Conservation (phyloP, 306 rosid species). For the Malus sieversii region DNA sequence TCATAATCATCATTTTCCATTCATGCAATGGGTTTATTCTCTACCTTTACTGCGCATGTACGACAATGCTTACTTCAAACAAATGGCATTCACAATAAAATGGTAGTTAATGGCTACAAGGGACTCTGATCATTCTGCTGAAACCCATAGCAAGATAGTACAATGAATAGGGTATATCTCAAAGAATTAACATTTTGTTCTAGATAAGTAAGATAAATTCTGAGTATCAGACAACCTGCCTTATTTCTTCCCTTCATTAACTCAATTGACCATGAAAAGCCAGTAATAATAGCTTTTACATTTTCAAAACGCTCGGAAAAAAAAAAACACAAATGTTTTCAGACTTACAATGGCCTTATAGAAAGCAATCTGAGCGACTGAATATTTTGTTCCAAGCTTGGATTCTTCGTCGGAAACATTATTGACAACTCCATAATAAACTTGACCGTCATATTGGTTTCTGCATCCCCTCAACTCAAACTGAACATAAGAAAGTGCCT, state of each 20-base stretch:
- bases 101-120: neutral
- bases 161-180: neutral
- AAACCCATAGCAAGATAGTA: neutral
- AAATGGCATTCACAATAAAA: too few relatives aligned
- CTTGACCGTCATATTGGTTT: slow-evolving; percentile 68
- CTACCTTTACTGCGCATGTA: neutral
- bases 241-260: neutral
- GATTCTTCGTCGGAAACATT: slow-evolving; percentile 82
- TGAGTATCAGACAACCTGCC: neutral
- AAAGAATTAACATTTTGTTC: neutral
- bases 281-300: neutral
- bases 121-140: neutral
- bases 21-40: neutral
- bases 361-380: slow-evolving; percentile 83
- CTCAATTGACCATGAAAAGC: neutral
- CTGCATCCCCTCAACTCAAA: slow-evolving; percentile 77
- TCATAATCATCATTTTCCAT: neutral
- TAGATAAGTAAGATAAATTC: neutral
- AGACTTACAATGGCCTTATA: slow-evolving; percentile 82
- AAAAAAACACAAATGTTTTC: neutral
- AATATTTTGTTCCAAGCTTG: slow-evolving; percentile 74
- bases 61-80: neutral
- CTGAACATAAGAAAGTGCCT: slow-evolving; percentile 71
- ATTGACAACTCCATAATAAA: slow-evolving; percentile 84
- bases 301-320: neutral